phyloP scores from a whole-genome alignment of 805 yeast species.

The Lipomyces kockii region DNA sequence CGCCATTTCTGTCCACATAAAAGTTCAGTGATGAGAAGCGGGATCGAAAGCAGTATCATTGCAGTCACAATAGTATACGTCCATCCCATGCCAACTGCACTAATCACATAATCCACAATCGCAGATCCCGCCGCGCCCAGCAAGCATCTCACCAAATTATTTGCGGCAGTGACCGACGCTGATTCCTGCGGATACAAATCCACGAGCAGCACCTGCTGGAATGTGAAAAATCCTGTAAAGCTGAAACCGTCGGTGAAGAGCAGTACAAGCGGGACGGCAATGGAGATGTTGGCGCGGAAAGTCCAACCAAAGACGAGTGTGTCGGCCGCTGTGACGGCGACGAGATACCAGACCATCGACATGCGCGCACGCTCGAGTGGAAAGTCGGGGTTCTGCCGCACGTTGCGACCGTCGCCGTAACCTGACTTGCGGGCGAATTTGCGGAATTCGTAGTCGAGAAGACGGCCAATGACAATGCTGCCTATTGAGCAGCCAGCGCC shows the following conservation, averaged over 20 bases:
- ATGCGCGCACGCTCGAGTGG: conserved; percentile 34
- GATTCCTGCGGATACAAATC: conserved; percentile 73
- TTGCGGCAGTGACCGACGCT: conserved; percentile 75
- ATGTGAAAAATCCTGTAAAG: conserved; percentile 53
- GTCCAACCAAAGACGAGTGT: conserved; percentile 64
- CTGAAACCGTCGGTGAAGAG: conserved; percentile 62
- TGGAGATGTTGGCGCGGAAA: conserved; percentile 53
- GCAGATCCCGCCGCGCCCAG: conserved; percentile 74
- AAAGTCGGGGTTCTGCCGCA: conserved; percentile 31
- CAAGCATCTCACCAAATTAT: conserved; percentile 73
- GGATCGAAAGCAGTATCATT: conserved; percentile 23
- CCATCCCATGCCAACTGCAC: conserved; percentile 72
- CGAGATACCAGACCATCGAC: conserved; percentile 15
- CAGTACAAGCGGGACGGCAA: conserved; percentile 57
- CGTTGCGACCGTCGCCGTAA: conserved; percentile 17
- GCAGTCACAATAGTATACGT: conserved; percentile 70
- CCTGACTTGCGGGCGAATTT: conserved; percentile 20
- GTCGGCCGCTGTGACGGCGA: conserved; percentile 46
- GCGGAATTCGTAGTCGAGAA: conserved; percentile 45
- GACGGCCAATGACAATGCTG: conserved; percentile 60
- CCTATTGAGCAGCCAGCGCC: conserved; percentile 71
- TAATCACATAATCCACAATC: conserved; percentile 65
- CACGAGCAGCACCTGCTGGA: conserved; percentile 68
- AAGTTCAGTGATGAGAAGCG: conserved; percentile 19
- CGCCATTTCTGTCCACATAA: conserved; percentile 31